Evolutionary conservation across 2,329 filamentous ascomycete genomes (phyloP), one percentile per base, ranked within the genome.

Genomic region (Ophiostoma sp.): DNA sequence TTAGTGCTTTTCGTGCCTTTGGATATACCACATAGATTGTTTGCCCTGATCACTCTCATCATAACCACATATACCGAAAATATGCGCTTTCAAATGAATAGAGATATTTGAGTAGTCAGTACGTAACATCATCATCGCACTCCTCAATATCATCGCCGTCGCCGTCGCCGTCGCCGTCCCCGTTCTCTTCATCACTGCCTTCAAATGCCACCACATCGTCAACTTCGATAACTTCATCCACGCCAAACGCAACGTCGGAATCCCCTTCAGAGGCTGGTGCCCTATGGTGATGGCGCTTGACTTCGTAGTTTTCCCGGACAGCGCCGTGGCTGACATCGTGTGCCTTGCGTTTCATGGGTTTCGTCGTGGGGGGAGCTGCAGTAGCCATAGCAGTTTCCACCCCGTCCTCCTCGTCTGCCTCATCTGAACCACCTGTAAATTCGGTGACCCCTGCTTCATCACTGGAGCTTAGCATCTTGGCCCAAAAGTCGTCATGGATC

Each of bases 401-500:
- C n/a, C 1, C 54, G 15, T 60, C 54, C 10, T 60, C 54, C 39
- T 11, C 39, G 10, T 41, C 39, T 6, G 48, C 17, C 6, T 52
- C 48, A 23, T 52, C 6, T 5, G 48, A 10, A 10, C 15, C 39
- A 13, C 1, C 3, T 11, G 39, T 41, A 10, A 6, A n/a, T n/a
- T 48, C 17, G 13, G 52, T 23, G 10, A 57, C 13, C 52, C 3
- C 23, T 15, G 52, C 13, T n/a, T 62, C 33, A 17, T 64, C 31
- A n/a, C 31, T 36, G 10, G 60, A 36, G 33, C 33, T 13, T 6
- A 86, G 84, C 91, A 96, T 94, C 8, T 86, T 82, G 4, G 83
- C 74, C 8, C 91, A 83, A 75, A 97, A 97, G 69, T 96, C 91
- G 67, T 85, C 85, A 76, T 94, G 92, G 15, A 95, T 78, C 72